A percentile compares a stretch with the other conserved stretches of the same genome.
Evolutionary conservation across 2,329 filamentous ascomycete genomes (phyloP).

Genomic region (Paraconiothyrium sp.): DNA sequence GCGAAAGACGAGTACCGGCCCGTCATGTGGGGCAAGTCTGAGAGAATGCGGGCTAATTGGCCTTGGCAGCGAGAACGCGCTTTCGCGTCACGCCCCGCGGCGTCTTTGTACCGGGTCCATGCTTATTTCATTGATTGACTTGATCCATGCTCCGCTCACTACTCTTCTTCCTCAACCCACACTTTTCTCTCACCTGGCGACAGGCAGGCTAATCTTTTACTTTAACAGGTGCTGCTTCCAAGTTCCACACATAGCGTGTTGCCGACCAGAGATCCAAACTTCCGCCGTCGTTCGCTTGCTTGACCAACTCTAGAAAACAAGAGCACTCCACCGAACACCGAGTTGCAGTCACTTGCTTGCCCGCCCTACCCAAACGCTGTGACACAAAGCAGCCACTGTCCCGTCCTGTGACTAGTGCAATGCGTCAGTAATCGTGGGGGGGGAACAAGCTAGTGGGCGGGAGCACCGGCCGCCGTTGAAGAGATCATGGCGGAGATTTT

Average conservation of each 20-base stretch:
- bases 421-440: conserved; percentile 23
- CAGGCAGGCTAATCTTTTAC: too few relatives aligned
- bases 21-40: not conserved
- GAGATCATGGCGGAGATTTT: conserved; percentile 45
- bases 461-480: conserved; percentile 16
- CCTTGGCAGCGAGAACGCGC: conserved; percentile 26
- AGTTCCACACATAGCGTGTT: not conserved
- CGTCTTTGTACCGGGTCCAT: conserved; percentile 27
- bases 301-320: not conserved
- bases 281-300: conserved; percentile 3
- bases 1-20: not conserved
- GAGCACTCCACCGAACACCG: not conserved
- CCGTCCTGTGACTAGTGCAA: conserved; percentile 12
- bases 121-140: conserved; percentile 14
- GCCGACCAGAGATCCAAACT: not conserved
- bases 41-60: conserved; percentile 3
- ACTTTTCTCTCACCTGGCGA: not conserved
- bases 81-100: conserved; percentile 38
- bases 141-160: not conserved
- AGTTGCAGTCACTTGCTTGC: not conserved
- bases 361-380: conserved; percentile 7
- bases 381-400: not conserved
- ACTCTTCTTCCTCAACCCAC: not conserved
- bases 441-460: conserved; percentile 14
- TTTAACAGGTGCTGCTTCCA: too few relatives aligned